Percentiles rank a stretch among this genome's conserved stretches.
phyloP scores from a whole-genome alignment of 345 rosid species.

The Laguncularia racemosa region DNA sequence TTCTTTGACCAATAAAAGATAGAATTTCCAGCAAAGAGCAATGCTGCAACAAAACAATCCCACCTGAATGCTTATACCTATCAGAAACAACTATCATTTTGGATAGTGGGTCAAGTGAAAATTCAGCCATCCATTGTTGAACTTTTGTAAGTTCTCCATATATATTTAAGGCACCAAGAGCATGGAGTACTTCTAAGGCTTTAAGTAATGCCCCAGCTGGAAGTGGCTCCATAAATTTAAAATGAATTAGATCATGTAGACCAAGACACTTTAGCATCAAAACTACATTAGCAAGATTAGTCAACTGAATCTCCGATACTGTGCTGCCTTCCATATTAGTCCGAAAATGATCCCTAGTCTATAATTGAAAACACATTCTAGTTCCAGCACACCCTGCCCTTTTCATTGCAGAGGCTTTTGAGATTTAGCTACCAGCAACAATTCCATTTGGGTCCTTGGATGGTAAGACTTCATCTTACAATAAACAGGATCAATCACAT shows the following conservation, averaged over 20 bases:
- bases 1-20: constrained; percentile 91
- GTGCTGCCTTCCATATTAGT: no score
- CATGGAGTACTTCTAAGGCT: constrained; percentile 76
- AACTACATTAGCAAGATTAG: constrained; percentile 93
- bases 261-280: no score
- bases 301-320: constrained; percentile 85
- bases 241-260: no score
- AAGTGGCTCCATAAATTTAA: constrained; percentile 98
- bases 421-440: no score
- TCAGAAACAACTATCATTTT: constrained; percentile 92
- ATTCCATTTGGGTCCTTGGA: no score
- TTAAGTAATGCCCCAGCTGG: constrained; percentile 91
- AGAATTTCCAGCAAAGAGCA: constrained; percentile 91
- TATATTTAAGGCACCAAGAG: constrained; percentile 81
- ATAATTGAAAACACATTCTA: no score
- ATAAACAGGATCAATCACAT: no score
- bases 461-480: no score
- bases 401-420: no score
- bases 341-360: no score
- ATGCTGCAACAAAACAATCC: constrained; percentile 72
- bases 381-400: no score
- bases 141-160: constrained; percentile 91
- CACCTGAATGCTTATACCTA: constrained; percentile 80
- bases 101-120: constrained; percentile 84
- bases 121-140: constrained; percentile 92